Conservation (phyloP, 164 flowering plant genomes). For the Annona squamosa region DNA sequence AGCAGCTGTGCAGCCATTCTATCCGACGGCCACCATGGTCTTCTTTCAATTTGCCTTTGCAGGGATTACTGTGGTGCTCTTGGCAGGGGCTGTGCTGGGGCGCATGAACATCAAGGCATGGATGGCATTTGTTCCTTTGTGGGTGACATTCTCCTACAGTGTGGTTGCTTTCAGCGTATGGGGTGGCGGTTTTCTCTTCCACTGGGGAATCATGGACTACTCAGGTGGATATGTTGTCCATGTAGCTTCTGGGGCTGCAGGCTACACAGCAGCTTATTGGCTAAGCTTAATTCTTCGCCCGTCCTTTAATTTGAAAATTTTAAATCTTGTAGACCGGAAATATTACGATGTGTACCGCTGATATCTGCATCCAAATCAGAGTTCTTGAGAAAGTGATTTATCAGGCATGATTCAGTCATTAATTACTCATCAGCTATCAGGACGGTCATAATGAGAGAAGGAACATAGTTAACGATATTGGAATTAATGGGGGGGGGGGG, state of each 20-base stretch:
- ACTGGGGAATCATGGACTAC: slow-evolving; percentile 27
- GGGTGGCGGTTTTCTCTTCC: slow-evolving; percentile 31
- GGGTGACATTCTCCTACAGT: slow-evolving; percentile 27
- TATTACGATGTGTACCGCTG: background rate
- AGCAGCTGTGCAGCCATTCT: slow-evolving; percentile 7
- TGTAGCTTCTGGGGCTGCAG: slow-evolving; percentile 23
- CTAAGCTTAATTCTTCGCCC: slow-evolving; percentile 2
- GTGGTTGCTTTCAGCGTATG: slow-evolving; percentile 28
- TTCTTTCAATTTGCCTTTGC: slow-evolving; percentile 27
- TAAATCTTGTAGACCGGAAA: background rate
- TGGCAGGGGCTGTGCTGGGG: slow-evolving; percentile 26
- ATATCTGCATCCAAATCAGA: background rate
- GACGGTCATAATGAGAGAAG: too few species aligned
- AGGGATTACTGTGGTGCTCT: slow-evolving; percentile 22
- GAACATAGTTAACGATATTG: too few species aligned
- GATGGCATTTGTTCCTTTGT: slow-evolving; percentile 30
- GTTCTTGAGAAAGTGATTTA: background rate
- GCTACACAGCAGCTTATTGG: slow-evolving; percentile 31
- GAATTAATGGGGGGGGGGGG: too few species aligned
- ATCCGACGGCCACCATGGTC: slow-evolving; percentile 24
- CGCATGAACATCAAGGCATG: slow-evolving; percentile 32
- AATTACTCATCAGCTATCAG: too few species aligned
- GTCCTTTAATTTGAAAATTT: too few species aligned
- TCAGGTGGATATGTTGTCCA: slow-evolving; percentile 30
- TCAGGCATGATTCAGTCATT: background rate